Evolutionary conservation across 306 rosid genomes (phyloP), one percentile per base, ranked within the genome.

Genomic region (Trifolium fragiferum): DNA sequence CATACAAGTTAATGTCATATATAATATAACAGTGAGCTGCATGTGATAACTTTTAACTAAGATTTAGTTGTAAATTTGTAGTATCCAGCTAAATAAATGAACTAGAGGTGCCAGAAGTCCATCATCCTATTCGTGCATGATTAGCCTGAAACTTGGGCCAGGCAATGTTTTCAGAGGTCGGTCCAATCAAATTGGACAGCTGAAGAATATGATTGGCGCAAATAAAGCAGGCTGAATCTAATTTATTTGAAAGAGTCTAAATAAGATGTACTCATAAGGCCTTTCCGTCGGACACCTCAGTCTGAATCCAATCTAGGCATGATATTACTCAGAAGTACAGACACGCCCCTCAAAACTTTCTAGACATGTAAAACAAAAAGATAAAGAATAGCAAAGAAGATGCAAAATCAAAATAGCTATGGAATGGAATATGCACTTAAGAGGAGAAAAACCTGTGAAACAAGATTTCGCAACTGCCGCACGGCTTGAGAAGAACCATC

Each of bases 401-500:
- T 62, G 70, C n/a, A 58, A 73, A 66, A 40, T 50, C 67, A 68
- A 78, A 78, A 65, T 70, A 64, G 78, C 16, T 12, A 70, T 50
- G 55, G 46, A 57, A 62, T 9, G 13, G 55, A 78, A 63, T 43
- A 72, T 69, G 82, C 75, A 66, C 23, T 76, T 70, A 72, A 78
- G 62, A 66, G 67, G 75, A 72, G 59, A 78, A 74, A 74, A 81
- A 94, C 98, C 99, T 94, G 99, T 27, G 99, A 94, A 78, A 90
- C 97, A 78, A 94, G 99, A 87, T 79, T 80, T 76, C 97, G 96
- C 92, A 94, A 76, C 80, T 94, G 99, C 77, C 99, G 84, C 68
- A 94, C 97, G 38, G 99, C 96, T 86, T 94, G 99, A 76, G 99
- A 93, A 82, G 99, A 92, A 58, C 99, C 97, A 86, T 94, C 90